These are phyloP conservation scores for Xylaria scruposa DNA, from an alignment of 495 filamentous ascomycete species.

Conservation along the genomic window DNA sequence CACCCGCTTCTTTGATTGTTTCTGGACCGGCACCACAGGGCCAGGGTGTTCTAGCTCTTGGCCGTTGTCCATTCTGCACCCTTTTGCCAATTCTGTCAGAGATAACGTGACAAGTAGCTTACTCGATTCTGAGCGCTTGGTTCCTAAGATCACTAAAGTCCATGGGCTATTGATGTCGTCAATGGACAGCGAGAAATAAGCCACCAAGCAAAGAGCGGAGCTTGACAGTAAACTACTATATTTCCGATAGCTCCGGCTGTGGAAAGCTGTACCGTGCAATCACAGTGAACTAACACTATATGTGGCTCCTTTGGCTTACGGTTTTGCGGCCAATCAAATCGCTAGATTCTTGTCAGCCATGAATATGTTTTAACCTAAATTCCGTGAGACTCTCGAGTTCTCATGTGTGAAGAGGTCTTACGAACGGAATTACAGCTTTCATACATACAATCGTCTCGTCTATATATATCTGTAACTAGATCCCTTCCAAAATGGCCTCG, in stretches of 20 bases:
- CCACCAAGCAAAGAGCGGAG: background rate
- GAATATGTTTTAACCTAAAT: background rate
- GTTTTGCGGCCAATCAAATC: slow-evolving; percentile 23
- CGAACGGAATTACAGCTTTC: background rate
- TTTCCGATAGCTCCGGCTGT: slow-evolving; percentile 23
- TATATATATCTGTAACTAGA: slow-evolving; percentile 13
- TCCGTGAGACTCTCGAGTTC: slow-evolving; percentile 1
- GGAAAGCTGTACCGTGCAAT: background rate
- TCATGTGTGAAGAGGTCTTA: background rate
- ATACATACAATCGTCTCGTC: background rate
- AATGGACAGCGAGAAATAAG: slow-evolving; percentile 15
- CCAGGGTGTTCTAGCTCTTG: background rate
- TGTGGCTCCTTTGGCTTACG: slow-evolving; percentile 24
- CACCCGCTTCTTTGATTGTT: slow-evolving; percentile 37
- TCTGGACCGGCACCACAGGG: background rate
- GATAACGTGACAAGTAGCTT: background rate
- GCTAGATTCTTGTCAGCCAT: slow-evolving; percentile 19
- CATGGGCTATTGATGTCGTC: background rate
- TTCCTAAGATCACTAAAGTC: background rate
- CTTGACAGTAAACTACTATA: background rate
- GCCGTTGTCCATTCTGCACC: slow-evolving; percentile 4
- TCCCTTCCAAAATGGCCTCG: background rate
- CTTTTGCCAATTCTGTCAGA: background rate
- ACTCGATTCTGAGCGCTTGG: background rate
- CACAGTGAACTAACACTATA: background rate